Evolutionary conservation across 345 rosid species (phyloP).

Genomic region (Streptanthus diversifolius): DNA sequence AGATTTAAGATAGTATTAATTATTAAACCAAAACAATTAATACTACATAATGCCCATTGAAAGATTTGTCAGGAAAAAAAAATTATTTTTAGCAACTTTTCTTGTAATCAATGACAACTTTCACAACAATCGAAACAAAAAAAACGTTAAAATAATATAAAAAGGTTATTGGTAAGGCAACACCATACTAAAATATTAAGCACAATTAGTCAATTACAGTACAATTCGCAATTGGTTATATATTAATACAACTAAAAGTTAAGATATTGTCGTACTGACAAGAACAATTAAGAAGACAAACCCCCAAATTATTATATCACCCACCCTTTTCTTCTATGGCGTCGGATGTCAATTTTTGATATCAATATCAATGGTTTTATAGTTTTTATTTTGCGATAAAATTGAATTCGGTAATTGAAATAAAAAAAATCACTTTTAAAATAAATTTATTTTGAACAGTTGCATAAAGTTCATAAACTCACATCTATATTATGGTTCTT

Average conservation of each 20-base stretch:
- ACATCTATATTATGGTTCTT: background rate
- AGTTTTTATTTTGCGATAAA: background rate
- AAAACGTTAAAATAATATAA: background rate
- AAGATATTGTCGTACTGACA: background rate
- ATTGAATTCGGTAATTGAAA: background rate
- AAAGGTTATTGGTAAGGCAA: no score
- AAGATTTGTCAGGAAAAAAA: no score
- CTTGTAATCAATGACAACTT: background rate
- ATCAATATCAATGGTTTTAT: background rate
- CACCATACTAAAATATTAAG: background rate
- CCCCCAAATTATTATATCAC: no score
- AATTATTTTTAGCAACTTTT: background rate
- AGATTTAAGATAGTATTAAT: no score
- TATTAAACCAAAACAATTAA: no score
- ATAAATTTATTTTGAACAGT: background rate
- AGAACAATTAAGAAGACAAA: background rate
- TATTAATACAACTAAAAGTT: background rate
- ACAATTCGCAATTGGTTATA: background rate
- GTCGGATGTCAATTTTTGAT: background rate
- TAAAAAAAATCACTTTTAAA: background rate
- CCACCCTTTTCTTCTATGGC: no score
- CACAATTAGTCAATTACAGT: background rate
- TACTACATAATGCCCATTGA: no score
- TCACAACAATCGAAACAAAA: background rate
- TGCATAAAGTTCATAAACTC: background rate